Base-by-base conservation (phyloP, 2,329 filamentous ascomycete genomes). In the Lachnum nothofagi region DNA sequence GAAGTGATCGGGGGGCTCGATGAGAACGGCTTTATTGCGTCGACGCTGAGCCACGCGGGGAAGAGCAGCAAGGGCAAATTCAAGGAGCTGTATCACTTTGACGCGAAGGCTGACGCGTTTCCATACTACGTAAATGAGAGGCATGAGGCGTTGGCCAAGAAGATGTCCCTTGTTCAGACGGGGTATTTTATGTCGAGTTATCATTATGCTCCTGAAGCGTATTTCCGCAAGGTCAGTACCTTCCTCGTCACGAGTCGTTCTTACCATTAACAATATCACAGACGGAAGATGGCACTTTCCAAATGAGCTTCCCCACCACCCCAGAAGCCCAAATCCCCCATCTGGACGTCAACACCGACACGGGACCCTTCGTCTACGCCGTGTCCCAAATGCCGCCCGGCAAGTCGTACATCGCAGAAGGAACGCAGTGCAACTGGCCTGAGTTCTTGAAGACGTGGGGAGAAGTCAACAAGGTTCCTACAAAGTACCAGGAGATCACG, bases 61-160 rank as follows among this genome's bases (percentile, higher is more conserved):
- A 71, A 69, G 42, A 73, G 70, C 53, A 79, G 73, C 49, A 60
- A 62, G 0, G 76, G 76, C 0, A 65, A 59, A 33, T 70, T 70
- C 46, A 67, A 60, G n/a, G 70, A 78, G 53, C 52, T 78, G 46
- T 79, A 78, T 54, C 75, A 77, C 57, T 76, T 72, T 46, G 75
- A 79, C 58, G 59, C 69, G 6, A 79, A 80, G 62, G 76, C 76
- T 1, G 74, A 76, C 38, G 60, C 75, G 14, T 76, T 75, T 23
- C 44, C 51, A 3, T 53, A 62, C 10, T 76, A 77, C 35, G 72
- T 76, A 3, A 53, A 63, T 7, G 66, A 66, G 2, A 70, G 59
- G 4, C 68, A 76, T 52, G 71, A 73, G 0, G 58, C 55, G 4
- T 59, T 79, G 25, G 72, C 71, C 5, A 63, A 60, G 44, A 79